phyloP scores from a whole-genome alignment of 148 eudicot species.

The Mesembryanthemum crystallinum region DNA sequence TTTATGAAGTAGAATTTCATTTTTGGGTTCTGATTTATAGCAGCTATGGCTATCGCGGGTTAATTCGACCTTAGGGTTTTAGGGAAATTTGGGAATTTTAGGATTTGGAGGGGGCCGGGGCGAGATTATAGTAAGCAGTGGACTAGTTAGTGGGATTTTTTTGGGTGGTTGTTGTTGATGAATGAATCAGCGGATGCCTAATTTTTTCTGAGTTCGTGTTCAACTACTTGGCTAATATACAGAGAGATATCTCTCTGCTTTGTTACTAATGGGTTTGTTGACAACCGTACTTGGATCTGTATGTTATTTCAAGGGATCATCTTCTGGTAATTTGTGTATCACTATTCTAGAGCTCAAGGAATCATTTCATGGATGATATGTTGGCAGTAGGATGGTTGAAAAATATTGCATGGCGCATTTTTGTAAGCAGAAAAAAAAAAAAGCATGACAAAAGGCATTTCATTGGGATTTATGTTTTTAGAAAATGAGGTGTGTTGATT shows the following conservation, averaged over 20 bases:
- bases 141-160: too few species aligned
- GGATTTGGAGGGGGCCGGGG: background rate
- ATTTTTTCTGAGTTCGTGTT: background rate
- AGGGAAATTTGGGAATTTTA: background rate
- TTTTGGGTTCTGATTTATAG: background rate
- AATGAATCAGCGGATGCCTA: background rate
- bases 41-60: background rate
- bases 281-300: background rate
- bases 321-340: too few species aligned
- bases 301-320: background rate
- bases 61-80: constrained; percentile 10
- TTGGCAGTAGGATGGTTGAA: background rate
- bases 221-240: too few species aligned
- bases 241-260: too few species aligned
- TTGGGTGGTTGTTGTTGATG: background rate
- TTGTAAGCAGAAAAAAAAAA: background rate
- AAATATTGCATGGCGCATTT: background rate
- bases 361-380: too few species aligned
- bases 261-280: too few species aligned
- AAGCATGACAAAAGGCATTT: background rate
- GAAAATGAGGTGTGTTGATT: background rate
- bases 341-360: too few species aligned
- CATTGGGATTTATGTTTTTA: background rate
- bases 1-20: background rate
- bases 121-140: background rate